A percentile compares a stretch with the other conserved stretches of the same genome.
These are phyloP conservation scores for Gastrolobium villosum DNA, from an alignment of 306 rosid species.

Conservation along the genomic window DNA sequence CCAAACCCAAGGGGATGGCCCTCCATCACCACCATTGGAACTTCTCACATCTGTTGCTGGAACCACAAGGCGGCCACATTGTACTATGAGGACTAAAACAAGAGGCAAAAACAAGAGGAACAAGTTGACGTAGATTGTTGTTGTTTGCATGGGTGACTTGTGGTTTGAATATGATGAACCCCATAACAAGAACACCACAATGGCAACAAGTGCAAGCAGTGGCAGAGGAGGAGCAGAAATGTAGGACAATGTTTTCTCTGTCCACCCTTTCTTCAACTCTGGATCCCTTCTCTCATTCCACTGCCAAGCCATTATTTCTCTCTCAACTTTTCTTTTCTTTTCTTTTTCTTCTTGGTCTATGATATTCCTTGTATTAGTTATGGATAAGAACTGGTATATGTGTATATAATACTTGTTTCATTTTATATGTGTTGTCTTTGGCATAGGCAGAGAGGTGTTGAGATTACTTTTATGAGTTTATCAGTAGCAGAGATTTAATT, in stretches of 20 bases:
- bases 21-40: not conserved
- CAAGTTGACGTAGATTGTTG: constrained; percentile 26
- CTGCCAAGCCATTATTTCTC: constrained; percentile 54
- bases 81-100: constrained; percentile 20
- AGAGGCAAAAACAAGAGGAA: constrained; percentile 48
- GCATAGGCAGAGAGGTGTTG: not conserved
- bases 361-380: not conserved
- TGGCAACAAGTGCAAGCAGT: constrained; percentile 61
- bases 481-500: not conserved
- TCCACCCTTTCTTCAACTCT: constrained; percentile 58
- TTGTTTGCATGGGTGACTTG: constrained; percentile 37
- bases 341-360: not conserved
- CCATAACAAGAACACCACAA: constrained; percentile 50
- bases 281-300: constrained; percentile 59
- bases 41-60: not conserved
- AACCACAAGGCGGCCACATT: constrained; percentile 22
- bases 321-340: not conserved
- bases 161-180: constrained; percentile 35
- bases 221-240: constrained; percentile 61
- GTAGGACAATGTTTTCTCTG: constrained; percentile 56
- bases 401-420: not conserved
- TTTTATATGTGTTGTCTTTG: not conserved
- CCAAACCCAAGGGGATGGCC: constrained; percentile 30
- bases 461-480: not conserved
- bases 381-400: not conserved